Percentiles rank a stretch among this genome's conserved stretches.
Conservation (phyloP, 2,329 filamentous ascomycete genomes). For the Juglanconis oblonga region DNA sequence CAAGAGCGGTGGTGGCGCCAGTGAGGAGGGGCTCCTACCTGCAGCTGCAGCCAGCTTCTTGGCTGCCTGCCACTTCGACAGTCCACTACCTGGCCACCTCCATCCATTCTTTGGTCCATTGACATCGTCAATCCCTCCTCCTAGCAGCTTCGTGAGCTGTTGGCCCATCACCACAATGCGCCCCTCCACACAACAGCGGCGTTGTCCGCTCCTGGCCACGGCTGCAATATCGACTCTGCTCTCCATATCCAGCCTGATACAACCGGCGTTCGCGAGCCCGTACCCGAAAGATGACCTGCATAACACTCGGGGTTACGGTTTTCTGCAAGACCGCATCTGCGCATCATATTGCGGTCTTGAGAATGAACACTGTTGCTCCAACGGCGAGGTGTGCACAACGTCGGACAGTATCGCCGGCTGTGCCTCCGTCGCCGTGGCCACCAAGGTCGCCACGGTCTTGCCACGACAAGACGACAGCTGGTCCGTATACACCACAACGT, state of each 20-base stretch:
- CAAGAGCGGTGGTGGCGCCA: slow-evolving; percentile 11
- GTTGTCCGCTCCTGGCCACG: neutral
- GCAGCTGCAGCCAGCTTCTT: slow-evolving; percentile 11
- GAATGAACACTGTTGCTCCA: slow-evolving; percentile 54
- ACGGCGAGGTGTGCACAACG: slow-evolving; percentile 50
- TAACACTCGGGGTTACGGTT: slow-evolving; percentile 44
- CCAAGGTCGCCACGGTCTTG: neutral
- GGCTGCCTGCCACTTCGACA: slow-evolving; percentile 2
- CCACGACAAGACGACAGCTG: slow-evolving; percentile 21
- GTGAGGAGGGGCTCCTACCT: slow-evolving; percentile 13
- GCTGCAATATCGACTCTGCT: slow-evolving; percentile 10
- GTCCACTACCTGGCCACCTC: neutral
- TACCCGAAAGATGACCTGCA: slow-evolving; percentile 49
- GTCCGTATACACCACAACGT: slow-evolving; percentile 36
- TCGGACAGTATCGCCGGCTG: slow-evolving; percentile 49
- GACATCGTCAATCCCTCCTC: neutral
- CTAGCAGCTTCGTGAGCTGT: neutral
- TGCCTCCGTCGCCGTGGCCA: slow-evolving; percentile 25
- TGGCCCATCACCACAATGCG: slow-evolving; percentile 11
- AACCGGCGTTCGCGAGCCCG: slow-evolving; percentile 41
- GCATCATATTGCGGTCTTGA: slow-evolving; percentile 51
- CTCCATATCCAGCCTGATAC: slow-evolving; percentile 37
- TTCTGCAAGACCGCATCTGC: slow-evolving; percentile 49
- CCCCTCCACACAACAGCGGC: neutral
- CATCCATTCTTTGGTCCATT: neutral